Evolutionary conservation across 768 basidiomycete species (phyloP), one percentile per base, ranked within the genome.

Genomic region (Kwoniella dendrophila): DNA sequence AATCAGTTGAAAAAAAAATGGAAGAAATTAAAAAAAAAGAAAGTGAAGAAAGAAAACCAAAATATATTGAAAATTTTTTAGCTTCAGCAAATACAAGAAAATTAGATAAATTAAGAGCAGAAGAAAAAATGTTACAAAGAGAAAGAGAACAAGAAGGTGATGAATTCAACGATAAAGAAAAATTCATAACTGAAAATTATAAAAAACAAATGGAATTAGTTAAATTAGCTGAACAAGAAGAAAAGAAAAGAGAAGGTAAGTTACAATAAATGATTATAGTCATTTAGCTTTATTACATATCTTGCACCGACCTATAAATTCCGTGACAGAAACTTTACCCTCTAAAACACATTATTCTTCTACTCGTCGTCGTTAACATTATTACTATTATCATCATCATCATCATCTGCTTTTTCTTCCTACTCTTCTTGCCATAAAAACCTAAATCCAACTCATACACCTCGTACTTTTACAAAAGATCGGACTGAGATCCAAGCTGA

Each of bases 131-230:
- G 89, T 88, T 97, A 76, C 90, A 94, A 76, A 84, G 85, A 44
- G 96, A 98, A 78, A 85, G 96, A 22, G 91, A 94, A 80, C 81
- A 84, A 20, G 96, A 99, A 80, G 96, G 96, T 0, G 93, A 93
- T 64, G 85, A 92, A 77, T 99, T 91, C 76, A 84, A 84, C 59
- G 96, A 91, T 81, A 98, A 94, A 82, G 96, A 97, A 56, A 83
- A 87, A n/a, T 99, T 98, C 72, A 95, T 98, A 51, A 99, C 96
- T 0, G 90, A 92, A 72, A 92, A 91, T 24, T 99, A 99, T 81
- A 93, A 92, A 77, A 89, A 90, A 50, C 96, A 98, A 80, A 90
- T 96, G 87, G 93, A 86, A 49, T 90, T 94, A 79, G 86, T 97
- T 5, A 83, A 91, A 59, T 84, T 81, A 73, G 92, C 93, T 0